Conservation (phyloP, 306 rosid genomes). For the Rubus parviflorus region DNA sequence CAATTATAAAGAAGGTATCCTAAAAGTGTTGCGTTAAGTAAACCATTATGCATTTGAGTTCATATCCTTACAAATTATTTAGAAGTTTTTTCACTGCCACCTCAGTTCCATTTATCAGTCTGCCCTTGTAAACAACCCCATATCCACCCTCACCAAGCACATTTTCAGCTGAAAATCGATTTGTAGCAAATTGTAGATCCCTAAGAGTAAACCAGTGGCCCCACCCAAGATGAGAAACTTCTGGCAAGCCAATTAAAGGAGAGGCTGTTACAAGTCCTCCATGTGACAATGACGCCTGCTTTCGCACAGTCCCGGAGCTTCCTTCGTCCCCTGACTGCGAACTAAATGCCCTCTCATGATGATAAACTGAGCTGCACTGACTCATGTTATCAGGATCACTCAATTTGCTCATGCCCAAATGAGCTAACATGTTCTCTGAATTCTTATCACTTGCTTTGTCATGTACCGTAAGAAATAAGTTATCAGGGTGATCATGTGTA, state of each 20-base stretch:
- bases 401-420: conserved; percentile 58
- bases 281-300: conserved; percentile 49
- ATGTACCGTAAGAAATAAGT: conserved; percentile 41
- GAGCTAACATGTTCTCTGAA: conserved; percentile 61
- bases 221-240: conserved; percentile 97
- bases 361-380: conserved; percentile 81
- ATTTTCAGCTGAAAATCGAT: conserved; percentile 60
- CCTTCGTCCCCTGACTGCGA: conserved; percentile 89
- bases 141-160: conserved; percentile 96
- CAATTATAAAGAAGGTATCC: conserved; percentile 23
- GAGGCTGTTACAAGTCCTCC: conserved; percentile 74
- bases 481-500: conserved; percentile 53
- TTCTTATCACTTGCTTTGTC: conserved; percentile 61
- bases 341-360: conserved; percentile 78
- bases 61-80: conserved; percentile 77
- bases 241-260: conserved; percentile 87
- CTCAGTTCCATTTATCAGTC: conserved; percentile 80
- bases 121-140: conserved; percentile 89
- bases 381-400: conserved; percentile 72
- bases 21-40: conserved; percentile 11
- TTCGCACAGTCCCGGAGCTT: conserved; percentile 66
- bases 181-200: conserved; percentile 81
- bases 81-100: conserved; percentile 97
- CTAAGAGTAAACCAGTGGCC: conserved; percentile 99
- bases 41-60: conserved; percentile 22